Conservation (phyloP, 73 alveolate genomes). For the Paramecium caudatum region DNA sequence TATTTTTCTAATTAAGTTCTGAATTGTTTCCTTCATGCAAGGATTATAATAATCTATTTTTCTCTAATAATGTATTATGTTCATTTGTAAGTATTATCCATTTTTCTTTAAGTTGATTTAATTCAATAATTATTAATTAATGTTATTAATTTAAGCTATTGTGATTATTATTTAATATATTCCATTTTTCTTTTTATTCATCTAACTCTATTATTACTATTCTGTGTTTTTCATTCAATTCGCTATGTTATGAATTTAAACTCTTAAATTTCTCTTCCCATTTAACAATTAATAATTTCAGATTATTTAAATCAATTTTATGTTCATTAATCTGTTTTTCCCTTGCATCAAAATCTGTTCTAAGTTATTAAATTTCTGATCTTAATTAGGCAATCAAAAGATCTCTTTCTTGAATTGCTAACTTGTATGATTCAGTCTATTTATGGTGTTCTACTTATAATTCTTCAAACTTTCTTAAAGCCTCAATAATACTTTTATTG, state of each 20-base stretch:
- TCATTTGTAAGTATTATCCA: too few relatives aligned
- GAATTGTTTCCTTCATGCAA: not conserved
- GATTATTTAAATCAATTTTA: not conserved
- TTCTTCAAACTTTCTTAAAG: not conserved
- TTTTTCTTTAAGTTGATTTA: not conserved
- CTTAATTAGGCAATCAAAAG: not conserved
- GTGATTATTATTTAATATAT: not conserved
- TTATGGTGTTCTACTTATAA: constrained; percentile 1
- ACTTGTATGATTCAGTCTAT: not conserved
- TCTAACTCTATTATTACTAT: not conserved
- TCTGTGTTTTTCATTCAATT: not conserved
- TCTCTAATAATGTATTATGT: not conserved
- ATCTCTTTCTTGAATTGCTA: not conserved
- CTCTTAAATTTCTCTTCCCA: constrained; percentile 19
- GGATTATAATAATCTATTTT: not conserved
- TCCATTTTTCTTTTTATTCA: not conserved
- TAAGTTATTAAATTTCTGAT: not conserved
- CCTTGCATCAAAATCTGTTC: not conserved
- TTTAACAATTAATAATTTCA: not conserved
- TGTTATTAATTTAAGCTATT: not conserved
- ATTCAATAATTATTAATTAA: not conserved
- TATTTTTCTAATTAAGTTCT: too few relatives aligned
- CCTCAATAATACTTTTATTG: not conserved
- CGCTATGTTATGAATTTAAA: not conserved
- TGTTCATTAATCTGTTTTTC: not conserved